phyloP scores from a whole-genome alignment of 2,329 filamentous ascomycete genomes.

The Phyllosticta capitalensis region DNA sequence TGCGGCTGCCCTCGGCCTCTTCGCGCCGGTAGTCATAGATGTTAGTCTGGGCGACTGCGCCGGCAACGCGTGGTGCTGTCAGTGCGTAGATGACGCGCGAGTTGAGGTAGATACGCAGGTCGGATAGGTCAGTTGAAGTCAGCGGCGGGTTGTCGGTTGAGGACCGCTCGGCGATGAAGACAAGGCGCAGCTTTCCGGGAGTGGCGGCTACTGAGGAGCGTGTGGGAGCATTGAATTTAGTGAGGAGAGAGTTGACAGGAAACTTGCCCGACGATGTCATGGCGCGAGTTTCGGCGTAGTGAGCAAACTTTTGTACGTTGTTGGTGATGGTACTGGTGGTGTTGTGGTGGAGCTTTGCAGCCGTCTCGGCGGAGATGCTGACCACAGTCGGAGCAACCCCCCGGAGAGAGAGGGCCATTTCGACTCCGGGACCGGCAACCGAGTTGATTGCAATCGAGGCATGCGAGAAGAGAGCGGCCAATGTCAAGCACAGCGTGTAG shows the following conservation, averaged over 20 bases:
- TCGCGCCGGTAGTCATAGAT: slow-evolving; percentile 72
- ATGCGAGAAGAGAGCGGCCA: slow-evolving; percentile 77
- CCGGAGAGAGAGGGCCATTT: slow-evolving; percentile 63
- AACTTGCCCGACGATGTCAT: slow-evolving; percentile 62
- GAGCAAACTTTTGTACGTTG: slow-evolving; percentile 56
- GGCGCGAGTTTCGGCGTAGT: slow-evolving; percentile 61
- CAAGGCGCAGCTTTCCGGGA: slow-evolving; percentile 66
- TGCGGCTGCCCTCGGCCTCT: slow-evolving; percentile 28
- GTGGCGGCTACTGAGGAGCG: slow-evolving; percentile 51
- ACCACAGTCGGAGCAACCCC: slow-evolving; percentile 74
- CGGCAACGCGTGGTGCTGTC: slow-evolving; percentile 72
- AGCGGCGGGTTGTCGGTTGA: slow-evolving; percentile 49
- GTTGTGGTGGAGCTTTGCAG: slow-evolving; percentile 57
- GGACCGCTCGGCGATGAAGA: slow-evolving; percentile 68
- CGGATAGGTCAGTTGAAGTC: slow-evolving; percentile 60
- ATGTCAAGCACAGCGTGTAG: slow-evolving; percentile 68
- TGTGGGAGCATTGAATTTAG: slow-evolving; percentile 50
- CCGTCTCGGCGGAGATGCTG: slow-evolving; percentile 64
- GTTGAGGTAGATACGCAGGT: slow-evolving; percentile 71
- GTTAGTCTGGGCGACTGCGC: slow-evolving; percentile 77
- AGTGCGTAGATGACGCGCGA: slow-evolving; percentile 79
- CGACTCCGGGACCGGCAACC: slow-evolving; percentile 63
- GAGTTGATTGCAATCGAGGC: slow-evolving; percentile 82
- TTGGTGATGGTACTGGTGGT: slow-evolving; percentile 51
- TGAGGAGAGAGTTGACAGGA: slow-evolving; percentile 55